A percentile compares a stretch with the other conserved stretches of the same genome.
phyloP scores from a whole-genome alignment of 345 rosid genomes.

The Rhizophora apiculata region DNA sequence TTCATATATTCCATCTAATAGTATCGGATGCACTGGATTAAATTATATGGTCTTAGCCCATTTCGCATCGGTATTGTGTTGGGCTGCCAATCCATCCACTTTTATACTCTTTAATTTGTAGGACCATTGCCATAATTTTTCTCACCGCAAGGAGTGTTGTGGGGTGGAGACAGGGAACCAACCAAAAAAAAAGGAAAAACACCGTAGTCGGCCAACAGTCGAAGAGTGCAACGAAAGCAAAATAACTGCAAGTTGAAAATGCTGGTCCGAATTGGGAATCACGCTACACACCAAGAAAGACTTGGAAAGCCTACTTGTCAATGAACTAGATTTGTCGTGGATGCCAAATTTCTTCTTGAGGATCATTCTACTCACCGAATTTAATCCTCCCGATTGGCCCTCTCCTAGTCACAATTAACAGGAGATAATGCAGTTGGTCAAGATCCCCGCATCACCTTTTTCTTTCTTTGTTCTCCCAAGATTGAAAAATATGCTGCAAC shows the following conservation, averaged over 20 bases:
- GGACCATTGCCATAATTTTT: not conserved
- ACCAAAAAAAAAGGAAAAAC: not conserved
- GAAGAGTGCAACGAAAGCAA: not conserved
- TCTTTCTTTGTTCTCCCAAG: not conserved
- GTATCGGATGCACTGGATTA: too few species aligned
- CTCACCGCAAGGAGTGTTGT: not conserved
- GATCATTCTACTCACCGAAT: not conserved
- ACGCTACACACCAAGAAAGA: slow-evolving; percentile 5
- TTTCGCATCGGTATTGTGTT: not conserved
- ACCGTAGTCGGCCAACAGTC: not conserved
- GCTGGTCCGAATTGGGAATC: slow-evolving; percentile 1
- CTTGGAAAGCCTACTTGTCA: slow-evolving; percentile 23
- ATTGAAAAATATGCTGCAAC: not conserved
- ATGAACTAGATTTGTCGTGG: not conserved
- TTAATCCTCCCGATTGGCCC: not conserved
- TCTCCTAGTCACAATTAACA: slow-evolving; percentile 11
- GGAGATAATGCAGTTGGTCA: not conserved
- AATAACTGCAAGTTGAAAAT: slow-evolving; percentile 3
- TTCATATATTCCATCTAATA: too few species aligned
- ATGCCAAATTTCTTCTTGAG: not conserved
- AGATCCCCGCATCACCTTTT: not conserved
- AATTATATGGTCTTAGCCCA: not conserved
- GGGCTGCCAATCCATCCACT: not conserved
- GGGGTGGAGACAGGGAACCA: not conserved
- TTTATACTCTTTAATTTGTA: not conserved